These are phyloP conservation scores for Thraustotheca clavata DNA, from an alignment of 352 stramenopile genomes.

Conservation along the genomic window DNA sequence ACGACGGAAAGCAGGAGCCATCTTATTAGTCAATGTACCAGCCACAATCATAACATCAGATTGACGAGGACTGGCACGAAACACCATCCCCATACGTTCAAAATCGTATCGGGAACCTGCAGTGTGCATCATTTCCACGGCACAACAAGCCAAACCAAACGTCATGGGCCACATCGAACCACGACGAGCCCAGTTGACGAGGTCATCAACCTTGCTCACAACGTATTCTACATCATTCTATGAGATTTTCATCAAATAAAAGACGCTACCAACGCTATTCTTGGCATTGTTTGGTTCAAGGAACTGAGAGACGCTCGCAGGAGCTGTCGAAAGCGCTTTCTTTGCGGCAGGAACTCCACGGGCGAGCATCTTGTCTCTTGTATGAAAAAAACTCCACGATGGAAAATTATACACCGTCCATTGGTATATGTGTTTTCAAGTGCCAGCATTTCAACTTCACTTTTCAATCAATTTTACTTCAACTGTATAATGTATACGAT, in stretches of 20 bases:
- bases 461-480: not conserved
- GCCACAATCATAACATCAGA: constrained; percentile 99
- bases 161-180: constrained; percentile 99
- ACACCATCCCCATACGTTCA: constrained; percentile 81
- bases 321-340: constrained; percentile 33
- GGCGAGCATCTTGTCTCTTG: no score
- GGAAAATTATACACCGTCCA: constrained; percentile 6
- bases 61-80: constrained; percentile 91
- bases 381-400: not conserved
- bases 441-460: not conserved
- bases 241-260: not conserved
- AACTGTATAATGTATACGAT: no score
- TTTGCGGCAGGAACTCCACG: constrained; percentile 13
- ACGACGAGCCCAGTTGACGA: constrained; percentile 98
- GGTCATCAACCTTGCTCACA: constrained; percentile 95
- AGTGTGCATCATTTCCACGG: constrained; percentile 98
- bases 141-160: constrained; percentile 98
- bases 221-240: constrained; percentile 86
- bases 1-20: constrained; percentile 95
- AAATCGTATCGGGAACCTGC: constrained; percentile 46
- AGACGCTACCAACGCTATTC: constrained; percentile 66
- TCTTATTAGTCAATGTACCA: constrained; percentile 99
- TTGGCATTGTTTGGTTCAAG: constrained; percentile 60
- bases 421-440: not conserved
- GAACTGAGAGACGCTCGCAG: constrained; percentile 64